These are phyloP conservation scores for Umbilicaria muhlenbergii DNA, from an alignment of 495 filamentous ascomycete genomes.

Conservation along the genomic window DNA sequence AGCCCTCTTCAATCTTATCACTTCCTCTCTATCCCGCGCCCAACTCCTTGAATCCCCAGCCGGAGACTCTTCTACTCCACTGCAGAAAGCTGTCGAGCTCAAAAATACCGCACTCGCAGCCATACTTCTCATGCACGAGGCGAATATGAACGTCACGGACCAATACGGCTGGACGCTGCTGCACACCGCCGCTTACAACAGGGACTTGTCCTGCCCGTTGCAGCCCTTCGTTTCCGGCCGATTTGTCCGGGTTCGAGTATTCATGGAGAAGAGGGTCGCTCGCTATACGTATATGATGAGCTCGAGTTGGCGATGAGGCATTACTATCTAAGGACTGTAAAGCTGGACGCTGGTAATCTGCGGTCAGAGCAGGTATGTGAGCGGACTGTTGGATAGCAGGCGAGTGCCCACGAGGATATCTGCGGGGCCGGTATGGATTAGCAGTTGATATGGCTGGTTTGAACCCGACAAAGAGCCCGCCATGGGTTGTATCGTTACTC, in stretches of 20 bases:
- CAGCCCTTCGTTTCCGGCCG: slow-evolving; percentile 5
- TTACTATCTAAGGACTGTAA: slow-evolving; percentile 6
- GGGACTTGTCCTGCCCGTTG: slow-evolving; percentile 6
- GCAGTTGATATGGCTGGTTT: not conserved
- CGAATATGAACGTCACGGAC: too few species aligned
- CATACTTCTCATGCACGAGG: too few species aligned
- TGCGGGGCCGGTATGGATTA: slow-evolving; percentile 6
- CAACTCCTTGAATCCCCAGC: too few species aligned
- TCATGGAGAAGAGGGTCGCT: slow-evolving; percentile 18
- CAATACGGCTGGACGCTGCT: too few species aligned
- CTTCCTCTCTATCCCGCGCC: too few species aligned
- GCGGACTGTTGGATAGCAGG: slow-evolving; percentile 8
- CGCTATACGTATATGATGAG: slow-evolving; percentile 8
- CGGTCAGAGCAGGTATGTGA: not conserved
- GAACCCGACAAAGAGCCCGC: slow-evolving; percentile 6
- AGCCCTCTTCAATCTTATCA: too few species aligned
- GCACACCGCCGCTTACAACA: too few species aligned
- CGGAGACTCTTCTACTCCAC: too few species aligned
- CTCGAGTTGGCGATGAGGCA: slow-evolving; percentile 5
- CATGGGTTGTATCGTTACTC: slow-evolving; percentile 1
- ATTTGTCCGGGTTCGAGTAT: slow-evolving; percentile 3
- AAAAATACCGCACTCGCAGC: too few species aligned
- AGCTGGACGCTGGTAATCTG: not conserved
- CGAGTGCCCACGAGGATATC: slow-evolving; percentile 17
- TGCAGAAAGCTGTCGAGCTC: too few species aligned